Evolutionary conservation across 1,284 basidiomycete genomes (phyloP).

Genomic region (Polyporus tsugae): DNA sequence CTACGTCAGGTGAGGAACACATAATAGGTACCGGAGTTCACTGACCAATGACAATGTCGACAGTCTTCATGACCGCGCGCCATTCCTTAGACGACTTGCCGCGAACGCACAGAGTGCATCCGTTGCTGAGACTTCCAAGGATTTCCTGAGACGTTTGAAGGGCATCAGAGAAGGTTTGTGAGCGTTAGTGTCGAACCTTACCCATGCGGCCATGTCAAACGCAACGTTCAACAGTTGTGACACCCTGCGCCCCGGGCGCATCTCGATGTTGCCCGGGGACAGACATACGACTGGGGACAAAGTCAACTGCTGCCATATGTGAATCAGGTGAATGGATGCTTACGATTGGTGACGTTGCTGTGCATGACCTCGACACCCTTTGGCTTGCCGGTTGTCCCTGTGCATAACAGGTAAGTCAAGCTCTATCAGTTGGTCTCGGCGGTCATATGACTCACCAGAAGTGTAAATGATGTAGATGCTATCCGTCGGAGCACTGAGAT

Average conservation of each 20-base stretch:
- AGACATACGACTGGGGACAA: slow-evolving; percentile 55
- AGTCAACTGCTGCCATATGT: slow-evolving; percentile 18
- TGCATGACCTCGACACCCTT: slow-evolving; percentile 69
- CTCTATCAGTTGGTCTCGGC: neutral
- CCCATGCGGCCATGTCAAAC: slow-evolving; percentile 72
- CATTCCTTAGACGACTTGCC: slow-evolving; percentile 65
- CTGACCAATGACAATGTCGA: slow-evolving; percentile 63
- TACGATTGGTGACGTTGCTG: slow-evolving; percentile 64
- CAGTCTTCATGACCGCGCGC: slow-evolving; percentile 62
- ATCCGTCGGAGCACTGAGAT: slow-evolving; percentile 51
- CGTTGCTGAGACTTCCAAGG: slow-evolving; percentile 62
- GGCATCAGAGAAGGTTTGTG: neutral
- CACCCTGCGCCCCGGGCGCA: slow-evolving; percentile 61
- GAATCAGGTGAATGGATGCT: slow-evolving; percentile 30
- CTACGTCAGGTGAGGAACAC: slow-evolving; percentile 41
- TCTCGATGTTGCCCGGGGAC: slow-evolving; percentile 61
- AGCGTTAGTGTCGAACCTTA: slow-evolving; percentile 30
- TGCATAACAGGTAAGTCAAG: slow-evolving; percentile 16
- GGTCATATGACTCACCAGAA: slow-evolving; percentile 52
- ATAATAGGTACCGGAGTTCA: slow-evolving; percentile 1
- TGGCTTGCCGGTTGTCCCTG: slow-evolving; percentile 65
- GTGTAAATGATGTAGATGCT: slow-evolving; percentile 69
- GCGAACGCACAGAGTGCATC: slow-evolving; percentile 61
- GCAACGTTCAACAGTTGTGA: slow-evolving; percentile 67
- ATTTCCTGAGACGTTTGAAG: slow-evolving; percentile 52